Percentiles rank a stretch among this genome's conserved stretches.
phyloP scores from a whole-genome alignment of 78 protist genomes.

The Dictyostelium discoideum region dicty_2.7 NC_007089.4:861501-862000 shows the following conservation, averaged over 20 bases:
- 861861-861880: constrained; percentile 27
- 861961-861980: constrained; percentile 49
- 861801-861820: constrained; percentile 29
- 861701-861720: constrained; percentile 47
- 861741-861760: constrained; percentile 76
- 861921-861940: not conserved
- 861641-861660: not conserved
- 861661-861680: not conserved
- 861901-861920: constrained; percentile 33
- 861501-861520: constrained; percentile 18
- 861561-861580: constrained; percentile 29
- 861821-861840: constrained; percentile 66
- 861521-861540: constrained; percentile 30
- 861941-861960: constrained; percentile 41
- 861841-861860: constrained; percentile 54
- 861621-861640: constrained; percentile 17
- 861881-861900: constrained; percentile 19
- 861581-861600: constrained; percentile 40
- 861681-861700: not conserved
- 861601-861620: constrained; percentile 29
- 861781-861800: constrained; percentile 57
- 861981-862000: constrained; percentile 39
- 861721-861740: constrained; percentile 47
- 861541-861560: constrained; percentile 40
- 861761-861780: constrained; percentile 35